Conservation (phyloP, 116 monocot species). For the Dioscorea cayenensis region DNA sequence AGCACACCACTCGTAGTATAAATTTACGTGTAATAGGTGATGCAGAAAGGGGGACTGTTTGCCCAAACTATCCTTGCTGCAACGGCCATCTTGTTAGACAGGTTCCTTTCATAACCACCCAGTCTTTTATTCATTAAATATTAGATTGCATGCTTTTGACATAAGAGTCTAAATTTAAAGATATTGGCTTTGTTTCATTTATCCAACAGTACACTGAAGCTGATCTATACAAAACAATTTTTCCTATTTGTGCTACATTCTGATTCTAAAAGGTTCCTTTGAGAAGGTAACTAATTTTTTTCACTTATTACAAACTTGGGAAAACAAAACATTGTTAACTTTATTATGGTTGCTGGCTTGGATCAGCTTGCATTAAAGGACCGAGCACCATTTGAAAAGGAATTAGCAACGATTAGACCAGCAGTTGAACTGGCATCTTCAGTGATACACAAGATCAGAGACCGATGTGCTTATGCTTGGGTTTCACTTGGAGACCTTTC, state of each 20-base stretch:
- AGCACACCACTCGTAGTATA: too few species aligned
- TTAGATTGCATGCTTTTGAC: not conserved
- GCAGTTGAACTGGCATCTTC: too few species aligned
- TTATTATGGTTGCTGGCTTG: too few species aligned
- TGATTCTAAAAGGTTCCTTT: conserved; percentile 49
- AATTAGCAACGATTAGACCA: too few species aligned
- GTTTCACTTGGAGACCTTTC: conserved; percentile 53
- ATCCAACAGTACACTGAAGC: conserved; percentile 65
- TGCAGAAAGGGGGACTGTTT: too few species aligned
- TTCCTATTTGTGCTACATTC: conserved; percentile 67
- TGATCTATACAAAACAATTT: conserved; percentile 87
- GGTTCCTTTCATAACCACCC: conserved; percentile 17
- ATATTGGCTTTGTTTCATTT: too few species aligned
- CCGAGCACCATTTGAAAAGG: too few species aligned
- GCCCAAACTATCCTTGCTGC: conserved; percentile 81
- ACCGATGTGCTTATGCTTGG: too few species aligned
- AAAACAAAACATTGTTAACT: too few species aligned
- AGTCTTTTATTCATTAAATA: not conserved
- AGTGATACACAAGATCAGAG: too few species aligned
- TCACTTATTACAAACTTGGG: not conserved
- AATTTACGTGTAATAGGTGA: too few species aligned
- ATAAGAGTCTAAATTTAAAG: not conserved
- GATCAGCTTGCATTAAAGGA: too few species aligned
- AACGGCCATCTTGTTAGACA: conserved; percentile 75
- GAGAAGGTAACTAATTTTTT: conserved; percentile 60